Evolutionary conservation across 2,329 filamentous ascomycete genomes (phyloP), one percentile per base, ranked within the genome.

Genomic region (Trichoderma arundinaceum): DNA sequence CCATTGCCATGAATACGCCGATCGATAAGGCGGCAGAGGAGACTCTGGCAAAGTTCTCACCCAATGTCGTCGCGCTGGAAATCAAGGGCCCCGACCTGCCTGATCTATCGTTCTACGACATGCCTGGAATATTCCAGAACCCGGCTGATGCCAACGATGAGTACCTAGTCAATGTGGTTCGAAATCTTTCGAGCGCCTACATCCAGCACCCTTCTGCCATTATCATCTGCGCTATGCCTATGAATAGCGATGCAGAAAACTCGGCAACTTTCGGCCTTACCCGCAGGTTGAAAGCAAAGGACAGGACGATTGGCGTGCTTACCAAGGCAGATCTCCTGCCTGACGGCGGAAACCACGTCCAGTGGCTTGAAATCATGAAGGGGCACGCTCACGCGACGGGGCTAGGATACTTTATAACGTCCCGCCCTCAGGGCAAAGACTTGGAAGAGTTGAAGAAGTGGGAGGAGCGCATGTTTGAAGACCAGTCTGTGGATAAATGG

Each of bases 291-390:
- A 80, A 80, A 1, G 90, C 89, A 0, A 80, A 84, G 2, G 68
- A 80, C 3, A 82, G 89, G 1, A 91, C 88, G 1, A 82, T 91
- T 61, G 92, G 92, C 0, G 90, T 96, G 0, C 82, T 97, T 15
- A 97, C 93, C 0, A 97, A 96, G 72, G 92, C 93, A 0, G 94
- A 97, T 68, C 83, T 90, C 0, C 77, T 93, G 0, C 84, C 87
- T 0, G 74, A 77, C 0, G 82, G 82, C 0, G 79, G 86, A 0
- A 78, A 81, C 0, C 72, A 78, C 33, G 70, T 76, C 0, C 87
- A 89, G 64, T 92, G 90, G 84, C 73, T 86, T 0, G 78, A 83
- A 0, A 89, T 93, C 64, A 81, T 96, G 4, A 79, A 81, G 0
- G 86, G 87, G 0, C 73, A 85, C 1, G 84, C 85, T 1, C 92